phyloP scores from a whole-genome alignment of 1,139 yeast species.

The Hyphopichia fennica region DNA sequence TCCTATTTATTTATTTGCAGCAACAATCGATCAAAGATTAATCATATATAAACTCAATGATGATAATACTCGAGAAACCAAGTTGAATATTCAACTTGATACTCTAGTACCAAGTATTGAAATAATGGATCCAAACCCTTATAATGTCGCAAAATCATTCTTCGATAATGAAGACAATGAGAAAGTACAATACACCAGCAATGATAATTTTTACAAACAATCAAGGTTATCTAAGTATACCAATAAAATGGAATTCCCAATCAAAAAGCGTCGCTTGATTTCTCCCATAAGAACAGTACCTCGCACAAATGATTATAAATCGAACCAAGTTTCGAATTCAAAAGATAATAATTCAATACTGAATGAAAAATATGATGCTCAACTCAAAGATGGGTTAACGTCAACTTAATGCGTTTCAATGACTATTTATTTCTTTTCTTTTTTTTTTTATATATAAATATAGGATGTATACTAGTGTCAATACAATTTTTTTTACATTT shows the following conservation, averaged over 20 bases:
- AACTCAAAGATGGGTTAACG: not conserved
- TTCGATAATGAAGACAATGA: not conserved
- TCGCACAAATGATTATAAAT: not conserved
- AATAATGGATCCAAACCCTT: constrained; percentile 2
- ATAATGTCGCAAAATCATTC: not conserved
- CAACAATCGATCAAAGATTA: constrained; percentile 23
- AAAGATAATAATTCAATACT: not conserved
- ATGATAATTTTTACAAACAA: no score
- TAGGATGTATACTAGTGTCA: not conserved
- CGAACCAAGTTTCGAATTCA: not conserved
- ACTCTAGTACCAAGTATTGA: constrained; percentile 9
- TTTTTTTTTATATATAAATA: not conserved
- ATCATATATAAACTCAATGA: constrained; percentile 26
- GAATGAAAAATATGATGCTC: not conserved
- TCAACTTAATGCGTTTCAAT: not conserved
- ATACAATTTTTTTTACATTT: no score
- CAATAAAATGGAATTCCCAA: not conserved
- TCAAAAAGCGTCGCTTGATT: constrained; percentile 2
- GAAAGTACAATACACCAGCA: not conserved
- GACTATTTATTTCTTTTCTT: not conserved
- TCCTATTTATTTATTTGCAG: constrained; percentile 24
- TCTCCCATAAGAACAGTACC: not conserved
- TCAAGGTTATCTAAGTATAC: not conserved
- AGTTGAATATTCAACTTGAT: constrained; percentile 11
- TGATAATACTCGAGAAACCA: constrained; percentile 14